Base-by-base conservation (phyloP, 1,284 basidiomycete genomes). In the Austropuccinia psidii region DNA sequence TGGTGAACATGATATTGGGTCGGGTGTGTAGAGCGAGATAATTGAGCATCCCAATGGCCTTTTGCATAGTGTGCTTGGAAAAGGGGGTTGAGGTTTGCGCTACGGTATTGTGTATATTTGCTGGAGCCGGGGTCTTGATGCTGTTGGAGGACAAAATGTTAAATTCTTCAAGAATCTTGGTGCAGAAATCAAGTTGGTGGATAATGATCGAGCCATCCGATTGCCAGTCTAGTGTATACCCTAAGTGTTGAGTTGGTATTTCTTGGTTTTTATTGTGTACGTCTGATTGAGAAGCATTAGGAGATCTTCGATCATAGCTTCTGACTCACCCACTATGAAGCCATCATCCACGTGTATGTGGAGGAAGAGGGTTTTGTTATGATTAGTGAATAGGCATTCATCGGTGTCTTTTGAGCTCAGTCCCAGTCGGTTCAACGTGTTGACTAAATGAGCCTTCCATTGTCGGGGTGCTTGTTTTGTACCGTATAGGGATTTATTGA, bases 301-400 rank as follows among this genome's bases (percentile, higher is more conserved):
- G n/a, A n/a, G n/a, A n/a, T n/a, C n/a, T n/a, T n/a, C n/a, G n/a
- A n/a, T n/a, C n/a, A n/a, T n/a, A n/a, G n/a, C n/a, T n/a, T n/a
- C n/a, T n/a, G n/a, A n/a, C n/a, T n/a, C n/a, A 37, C 55, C 55
- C 11, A 62, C 19, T 43, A 62, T 62, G 24, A 62, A 24, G 4
- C 60, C 57, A 41, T 60, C 35, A 21, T 60, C 60, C 29, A 64
- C 61, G 35, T 64, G 43, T 1, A 64, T 64, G 24, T 64, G 61
- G 3, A 64, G 29, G 37, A 49, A 45, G 1, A 64, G 27, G 0
- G 43, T 45, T 4, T 17, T 11, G 35, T 43, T 39, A 2, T 19
- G 5, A 47, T 64, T 64, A 13, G 24, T 35, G 15, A 45, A 49
- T 31, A 64, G 24, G 7, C 21, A 31, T 33, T 47, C 31, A 19